A percentile compares a stretch with the other conserved stretches of the same genome.
These are phyloP conservation scores for Parafenestella ontariensis DNA, from an alignment of 2,329 filamentous ascomycete genomes.

Conservation along the genomic window DNA sequence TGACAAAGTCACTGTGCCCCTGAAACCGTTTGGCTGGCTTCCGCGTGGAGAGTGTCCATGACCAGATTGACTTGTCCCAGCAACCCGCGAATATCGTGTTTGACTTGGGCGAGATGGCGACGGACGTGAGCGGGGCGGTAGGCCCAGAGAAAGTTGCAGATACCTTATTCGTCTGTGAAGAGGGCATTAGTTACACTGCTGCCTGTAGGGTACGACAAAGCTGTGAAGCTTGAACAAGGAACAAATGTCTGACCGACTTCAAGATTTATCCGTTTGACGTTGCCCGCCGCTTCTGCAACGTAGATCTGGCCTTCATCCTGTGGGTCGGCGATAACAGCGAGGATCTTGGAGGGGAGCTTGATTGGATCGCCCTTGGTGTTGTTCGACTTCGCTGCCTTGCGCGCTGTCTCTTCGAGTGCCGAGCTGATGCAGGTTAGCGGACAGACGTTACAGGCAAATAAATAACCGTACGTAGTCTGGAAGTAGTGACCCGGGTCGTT, in stretches of 20 bases:
- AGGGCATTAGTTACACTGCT: conserved; percentile 12
- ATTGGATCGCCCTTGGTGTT: conserved; percentile 88
- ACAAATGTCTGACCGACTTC: conserved; percentile 68
- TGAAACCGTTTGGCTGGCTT: conserved; percentile 64
- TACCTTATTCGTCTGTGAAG: conserved; percentile 44
- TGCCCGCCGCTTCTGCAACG: conserved; percentile 86
- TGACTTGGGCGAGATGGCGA: conserved; percentile 37
- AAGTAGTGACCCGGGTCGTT: conserved; percentile 84
- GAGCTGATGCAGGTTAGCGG: conserved; percentile 50
- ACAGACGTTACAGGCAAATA: conserved; percentile 3
- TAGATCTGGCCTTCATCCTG: conserved; percentile 69
- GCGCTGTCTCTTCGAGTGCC: conserved; percentile 58
- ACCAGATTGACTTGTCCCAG: conserved; percentile 94
- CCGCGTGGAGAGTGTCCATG: conserved; percentile 67
- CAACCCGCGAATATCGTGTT: conserved; percentile 80
- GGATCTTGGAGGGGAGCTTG: conserved; percentile 81
- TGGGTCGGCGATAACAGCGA: conserved; percentile 75
- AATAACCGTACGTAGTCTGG: conserved; percentile 77
- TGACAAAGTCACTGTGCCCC: conserved; percentile 92
- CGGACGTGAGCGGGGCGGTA: conserved; percentile 70
- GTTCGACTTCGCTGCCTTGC: conserved; percentile 75
- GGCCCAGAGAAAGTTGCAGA: conserved; percentile 71
- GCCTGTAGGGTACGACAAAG: neutral
- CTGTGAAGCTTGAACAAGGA: conserved; percentile 3
- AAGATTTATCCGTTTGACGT: conserved; percentile 74